Evolutionary conservation across 208 protist genomes (phyloP).

Genomic region (Acanthamoeba divionensis): DNA sequence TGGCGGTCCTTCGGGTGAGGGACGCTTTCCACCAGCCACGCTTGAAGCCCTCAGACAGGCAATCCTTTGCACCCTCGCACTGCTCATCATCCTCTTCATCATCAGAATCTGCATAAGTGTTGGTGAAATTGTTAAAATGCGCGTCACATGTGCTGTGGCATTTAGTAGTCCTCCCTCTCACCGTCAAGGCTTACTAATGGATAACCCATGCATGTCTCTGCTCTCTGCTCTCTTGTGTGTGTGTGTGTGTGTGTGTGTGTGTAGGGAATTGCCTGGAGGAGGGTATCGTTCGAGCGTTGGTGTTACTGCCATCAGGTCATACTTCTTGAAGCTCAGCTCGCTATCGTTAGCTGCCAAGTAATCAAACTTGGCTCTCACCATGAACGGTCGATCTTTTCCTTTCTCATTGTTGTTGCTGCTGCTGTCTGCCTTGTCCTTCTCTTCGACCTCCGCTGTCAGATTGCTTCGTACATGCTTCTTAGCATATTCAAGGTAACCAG

Average conservation of each 20-base stretch:
- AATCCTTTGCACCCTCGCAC: neutral
- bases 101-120: neutral
- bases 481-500: conserved; percentile 11
- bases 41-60: neutral
- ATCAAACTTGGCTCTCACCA: conserved; percentile 39
- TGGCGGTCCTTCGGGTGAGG: conserved; percentile 27
- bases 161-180: no score
- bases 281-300: neutral
- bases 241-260: no score
- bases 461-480: neutral
- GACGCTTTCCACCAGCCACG: neutral
- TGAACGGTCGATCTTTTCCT: neutral
- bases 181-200: no score
- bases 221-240: no score
- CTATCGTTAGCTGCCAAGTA: conserved; percentile 7
- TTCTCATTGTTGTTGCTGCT: neutral
- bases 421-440: neutral
- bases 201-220: no score
- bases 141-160: no score
- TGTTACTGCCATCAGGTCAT: conserved; percentile 41
- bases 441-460: neutral
- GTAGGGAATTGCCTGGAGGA: no score
- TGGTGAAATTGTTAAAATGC: no score
- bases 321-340: conserved; percentile 54
- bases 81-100: neutral